phyloP scores from a whole-genome alignment of 2,329 filamentous ascomycete genomes.

The Colletotrichum gloeosporioides region DNA sequence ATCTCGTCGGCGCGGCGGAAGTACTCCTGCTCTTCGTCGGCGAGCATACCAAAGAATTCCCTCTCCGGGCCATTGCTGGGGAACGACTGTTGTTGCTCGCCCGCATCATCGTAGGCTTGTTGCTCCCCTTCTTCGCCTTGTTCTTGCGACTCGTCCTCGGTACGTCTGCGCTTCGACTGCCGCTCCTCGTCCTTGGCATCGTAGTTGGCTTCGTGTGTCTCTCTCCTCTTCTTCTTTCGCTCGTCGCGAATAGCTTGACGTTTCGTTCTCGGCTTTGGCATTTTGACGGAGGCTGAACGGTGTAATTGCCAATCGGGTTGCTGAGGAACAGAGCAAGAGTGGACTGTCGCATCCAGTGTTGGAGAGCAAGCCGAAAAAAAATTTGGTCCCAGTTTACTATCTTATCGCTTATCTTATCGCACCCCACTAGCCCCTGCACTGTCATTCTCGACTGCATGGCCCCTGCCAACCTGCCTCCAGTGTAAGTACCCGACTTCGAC shows the following conservation, averaged over 20 bases:
- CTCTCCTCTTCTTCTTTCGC: constrained; percentile 44
- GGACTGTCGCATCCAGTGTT: background rate
- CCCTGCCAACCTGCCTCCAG: background rate
- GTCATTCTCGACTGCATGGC: background rate
- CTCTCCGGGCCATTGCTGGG: constrained; percentile 50
- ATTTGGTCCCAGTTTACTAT: constrained; percentile 11
- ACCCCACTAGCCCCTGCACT: background rate
- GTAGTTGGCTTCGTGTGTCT: constrained; percentile 25
- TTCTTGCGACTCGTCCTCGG: constrained; percentile 26
- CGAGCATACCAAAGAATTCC: constrained; percentile 92
- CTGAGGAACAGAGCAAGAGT: background rate
- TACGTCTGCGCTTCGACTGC: constrained; percentile 24
- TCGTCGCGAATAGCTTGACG: constrained; percentile 43
- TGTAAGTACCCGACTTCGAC: background rate
- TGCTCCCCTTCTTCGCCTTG: constrained; percentile 24
- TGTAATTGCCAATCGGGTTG: background rate
- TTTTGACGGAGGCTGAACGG: constrained; percentile 26
- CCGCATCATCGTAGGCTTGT: constrained; percentile 22
- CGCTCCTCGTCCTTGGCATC: constrained; percentile 21
- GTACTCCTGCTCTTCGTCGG: constrained; percentile 93
- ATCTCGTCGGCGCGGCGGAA: constrained; percentile 90
- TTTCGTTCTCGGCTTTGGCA: constrained; percentile 52
- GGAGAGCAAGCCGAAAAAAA: background rate
- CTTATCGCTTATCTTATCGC: constrained; percentile 27
- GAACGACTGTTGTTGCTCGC: constrained; percentile 33